Percentiles rank a stretch among this genome's conserved stretches.
Evolutionary conservation across 164 flowering plant species (phyloP).

Genomic region (Berberis thunbergii): DNA sequence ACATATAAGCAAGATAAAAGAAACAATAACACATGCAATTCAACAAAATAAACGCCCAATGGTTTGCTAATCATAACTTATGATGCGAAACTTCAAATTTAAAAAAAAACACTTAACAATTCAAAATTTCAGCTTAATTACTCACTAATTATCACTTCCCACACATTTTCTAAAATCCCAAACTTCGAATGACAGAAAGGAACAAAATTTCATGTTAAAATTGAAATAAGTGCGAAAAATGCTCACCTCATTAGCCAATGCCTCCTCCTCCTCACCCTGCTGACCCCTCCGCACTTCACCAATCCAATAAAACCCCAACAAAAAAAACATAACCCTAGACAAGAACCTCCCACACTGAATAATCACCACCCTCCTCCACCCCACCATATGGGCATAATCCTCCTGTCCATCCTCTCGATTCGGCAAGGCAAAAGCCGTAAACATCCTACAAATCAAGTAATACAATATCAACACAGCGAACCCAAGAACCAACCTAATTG

Average conservation of each 20-base stretch:
- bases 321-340: conserved; percentile 25
- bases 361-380: conserved; percentile 31
- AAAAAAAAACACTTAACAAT: too few species aligned
- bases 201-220: too few species aligned
- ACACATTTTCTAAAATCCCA: too few species aligned
- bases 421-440: conserved; percentile 47
- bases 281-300: conserved; percentile 6
- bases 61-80: too few species aligned
- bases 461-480: conserved; percentile 28
- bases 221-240: not conserved
- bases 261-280: too few species aligned
- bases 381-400: conserved; percentile 74
- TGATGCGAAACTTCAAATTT: too few species aligned
- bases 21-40: too few species aligned
- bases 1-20: too few species aligned
- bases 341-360: conserved; percentile 23
- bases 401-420: conserved; percentile 28
- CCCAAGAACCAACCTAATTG: conserved; percentile 46
- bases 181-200: too few species aligned
- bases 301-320: conserved; percentile 31
- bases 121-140: too few species aligned
- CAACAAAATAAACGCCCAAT: too few species aligned
- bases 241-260: conserved; percentile 2
- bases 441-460: conserved; percentile 30
- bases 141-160: too few species aligned